Evolutionary conservation across 129 eudicot genomes (phyloP).

Genomic region (Calendula officinalis): DNA sequence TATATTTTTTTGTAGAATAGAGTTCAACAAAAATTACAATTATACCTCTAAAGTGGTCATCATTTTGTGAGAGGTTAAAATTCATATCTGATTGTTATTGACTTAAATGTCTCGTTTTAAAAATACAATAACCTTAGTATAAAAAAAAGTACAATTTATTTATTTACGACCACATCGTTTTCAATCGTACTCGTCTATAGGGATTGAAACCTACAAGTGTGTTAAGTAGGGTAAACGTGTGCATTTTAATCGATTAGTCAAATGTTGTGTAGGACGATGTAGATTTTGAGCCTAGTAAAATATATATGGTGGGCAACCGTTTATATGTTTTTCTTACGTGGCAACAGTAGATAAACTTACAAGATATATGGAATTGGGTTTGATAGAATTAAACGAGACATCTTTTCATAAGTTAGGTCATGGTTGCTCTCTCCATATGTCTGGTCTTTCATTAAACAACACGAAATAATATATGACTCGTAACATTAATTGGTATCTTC

Average conservation of each 20-base stretch:
- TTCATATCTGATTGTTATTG: too few relatives aligned
- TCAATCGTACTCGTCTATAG: too few relatives aligned
- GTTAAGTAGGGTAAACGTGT: conserved; percentile 9
- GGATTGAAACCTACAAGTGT: conserved; percentile 7
- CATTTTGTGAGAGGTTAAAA: too few relatives aligned
- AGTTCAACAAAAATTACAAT: too few relatives aligned
- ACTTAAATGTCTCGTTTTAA: too few relatives aligned
- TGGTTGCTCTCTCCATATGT: conserved; percentile 29
- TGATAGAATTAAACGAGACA: conserved; percentile 18
- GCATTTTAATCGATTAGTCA: conserved; percentile 15
- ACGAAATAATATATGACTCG: not conserved
- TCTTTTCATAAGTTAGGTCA: conserved; percentile 31
- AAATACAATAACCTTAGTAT: too few relatives aligned
- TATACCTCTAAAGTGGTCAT: too few relatives aligned
- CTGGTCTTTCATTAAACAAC: conserved; percentile 20
- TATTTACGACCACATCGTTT: too few relatives aligned
- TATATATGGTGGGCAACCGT: conserved; percentile 30
- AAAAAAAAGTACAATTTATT: too few relatives aligned
- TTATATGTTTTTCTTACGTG: conserved; percentile 31
- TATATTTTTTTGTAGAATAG: too few relatives aligned
- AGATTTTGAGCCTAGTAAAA: conserved; percentile 29
- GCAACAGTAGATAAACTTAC: conserved; percentile 6
- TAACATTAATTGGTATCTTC: not conserved
- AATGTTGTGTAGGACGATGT: conserved; percentile 20
- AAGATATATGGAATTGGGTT: conserved; percentile 1